Evolutionary conservation across 805 yeast species (phyloP), one percentile per base, ranked within the genome.

Genomic region (Spathaspora gorwiae): DNA sequence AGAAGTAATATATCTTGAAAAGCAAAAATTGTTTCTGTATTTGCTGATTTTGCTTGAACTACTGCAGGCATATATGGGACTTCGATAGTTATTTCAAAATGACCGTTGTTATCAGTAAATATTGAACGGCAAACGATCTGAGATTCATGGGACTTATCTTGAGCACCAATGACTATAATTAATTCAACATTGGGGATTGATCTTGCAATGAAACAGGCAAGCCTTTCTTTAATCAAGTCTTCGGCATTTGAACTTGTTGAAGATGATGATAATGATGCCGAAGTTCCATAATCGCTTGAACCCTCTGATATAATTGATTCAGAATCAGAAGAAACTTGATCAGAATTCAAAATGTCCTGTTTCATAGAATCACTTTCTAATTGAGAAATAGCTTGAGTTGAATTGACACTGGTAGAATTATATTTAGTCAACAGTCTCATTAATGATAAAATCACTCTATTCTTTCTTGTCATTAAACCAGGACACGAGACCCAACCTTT

Each of bases 401-500:
- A 24, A 6, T 29, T 40, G 12, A 41, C 40, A 24, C 44, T 40
- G 35, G 40, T 53, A 1, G 56, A 46, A 24, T 61, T 62, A 45
- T 61, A 65, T 41, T 80, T 78, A 0, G 82, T 76, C 41, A 86
- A 67, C 60, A 87, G 89, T 48, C 79, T 79, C 3, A 89, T 87
- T 37, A 89, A 63, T 0, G 89, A 75, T 19, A 85, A 60, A 30
- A 90, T 69, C 37, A 90, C 60, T 47, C 83, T 68, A 61, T 89
- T 88, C 56, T 84, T 88, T 36, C 95, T 70, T 29, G 78, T 76
- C 72, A 81, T 76, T 7, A 76, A 68, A 1, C 95, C 95, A 0
- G 90, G 88, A 36, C 86, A 72, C 9, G 79, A 73, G 26, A 85
- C 66, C 76, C 86, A 79, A 6, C 97, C 96, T 37, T 87, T 73